Conservation (phyloP, 768 basidiomycete genomes). For the Cytidiella melzeri region DNA sequence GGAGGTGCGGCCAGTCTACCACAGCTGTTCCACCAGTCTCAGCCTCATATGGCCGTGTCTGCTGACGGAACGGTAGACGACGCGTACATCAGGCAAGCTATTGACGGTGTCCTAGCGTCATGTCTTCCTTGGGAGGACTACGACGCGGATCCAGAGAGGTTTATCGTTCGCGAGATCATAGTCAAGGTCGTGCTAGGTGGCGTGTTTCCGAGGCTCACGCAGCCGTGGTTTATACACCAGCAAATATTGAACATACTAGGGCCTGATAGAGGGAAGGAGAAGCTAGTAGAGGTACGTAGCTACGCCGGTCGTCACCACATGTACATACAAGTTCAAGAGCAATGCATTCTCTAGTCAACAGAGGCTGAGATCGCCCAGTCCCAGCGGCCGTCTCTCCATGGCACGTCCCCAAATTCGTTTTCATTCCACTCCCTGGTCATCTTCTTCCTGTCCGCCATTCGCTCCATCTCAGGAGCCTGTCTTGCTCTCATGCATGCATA, state of each 20-base stretch:
- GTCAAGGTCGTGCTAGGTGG: slow-evolving; percentile 70
- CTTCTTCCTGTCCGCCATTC: slow-evolving; percentile 67
- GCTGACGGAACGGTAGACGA: slow-evolving; percentile 60
- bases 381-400: slow-evolving; percentile 12
- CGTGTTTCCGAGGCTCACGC: slow-evolving; percentile 61
- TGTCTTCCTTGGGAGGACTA: slow-evolving; percentile 79
- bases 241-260: slow-evolving; percentile 62
- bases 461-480: slow-evolving; percentile 62
- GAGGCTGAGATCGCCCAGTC: neutral
- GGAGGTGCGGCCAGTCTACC: slow-evolving; percentile 59
- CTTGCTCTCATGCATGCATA: slow-evolving; percentile 64
- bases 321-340: neutral
- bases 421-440: slow-evolving; percentile 54
- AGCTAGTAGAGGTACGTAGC: slow-evolving; percentile 16
- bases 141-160: slow-evolving; percentile 70
- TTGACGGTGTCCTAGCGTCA: slow-evolving; percentile 69
- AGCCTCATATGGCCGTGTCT: slow-evolving; percentile 78
- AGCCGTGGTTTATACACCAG: slow-evolving; percentile 89
- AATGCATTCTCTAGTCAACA: neutral
- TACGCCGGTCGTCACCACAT: neutral
- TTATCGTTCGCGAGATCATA: slow-evolving; percentile 78
- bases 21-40: slow-evolving; percentile 71
- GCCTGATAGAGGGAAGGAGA: slow-evolving; percentile 25
- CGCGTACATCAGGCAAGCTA: slow-evolving; percentile 71
- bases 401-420: slow-evolving; percentile 11